Percentiles rank a stretch among this genome's conserved stretches.
Evolutionary conservation across 106 monocot species (phyloP).

Genomic region (Dactylorhiza incarnata): DNA sequence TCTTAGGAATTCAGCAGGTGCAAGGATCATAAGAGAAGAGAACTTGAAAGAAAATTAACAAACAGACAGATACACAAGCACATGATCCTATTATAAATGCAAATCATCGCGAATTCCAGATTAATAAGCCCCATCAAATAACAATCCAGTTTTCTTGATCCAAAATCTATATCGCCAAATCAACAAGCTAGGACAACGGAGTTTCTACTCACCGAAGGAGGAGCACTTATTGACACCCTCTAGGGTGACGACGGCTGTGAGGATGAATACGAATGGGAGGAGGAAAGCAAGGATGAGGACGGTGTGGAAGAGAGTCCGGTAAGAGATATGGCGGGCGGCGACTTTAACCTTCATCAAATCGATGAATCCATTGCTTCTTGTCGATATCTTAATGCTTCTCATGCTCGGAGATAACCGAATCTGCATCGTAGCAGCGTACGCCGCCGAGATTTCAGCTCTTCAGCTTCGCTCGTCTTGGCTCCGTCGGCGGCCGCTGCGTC

Average conservation of each 20-base stretch:
- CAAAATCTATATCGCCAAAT: background rate
- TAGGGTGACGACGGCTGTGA: conserved; percentile 58
- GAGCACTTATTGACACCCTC: conserved; percentile 73
- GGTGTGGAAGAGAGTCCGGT: conserved; percentile 59
- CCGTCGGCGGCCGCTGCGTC: background rate
- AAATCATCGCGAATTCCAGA: background rate
- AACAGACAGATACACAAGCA: background rate
- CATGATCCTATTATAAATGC: background rate
- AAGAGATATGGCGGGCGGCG: conserved; percentile 54
- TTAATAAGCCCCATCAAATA: background rate
- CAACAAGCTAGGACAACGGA: too few species aligned
- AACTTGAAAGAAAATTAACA: background rate
- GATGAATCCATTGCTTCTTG: conserved; percentile 64
- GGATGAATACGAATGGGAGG: conserved; percentile 70
- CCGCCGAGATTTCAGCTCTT: conserved; percentile 13
- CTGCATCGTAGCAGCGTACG: conserved; percentile 70
- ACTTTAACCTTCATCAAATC: conserved; percentile 84
- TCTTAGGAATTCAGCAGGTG: background rate
- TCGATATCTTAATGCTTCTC: conserved; percentile 96
- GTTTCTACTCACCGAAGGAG: conserved; percentile 39
- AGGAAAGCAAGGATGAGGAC: conserved; percentile 51
- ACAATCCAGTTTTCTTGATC: background rate
- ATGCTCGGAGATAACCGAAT: conserved; percentile 93
- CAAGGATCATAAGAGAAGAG: background rate
- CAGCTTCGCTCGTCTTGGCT: conserved; percentile 1